Evolutionary conservation across 2,329 filamentous ascomycete species (phyloP).

Genomic region (Fusarium bulbicola): DNA sequence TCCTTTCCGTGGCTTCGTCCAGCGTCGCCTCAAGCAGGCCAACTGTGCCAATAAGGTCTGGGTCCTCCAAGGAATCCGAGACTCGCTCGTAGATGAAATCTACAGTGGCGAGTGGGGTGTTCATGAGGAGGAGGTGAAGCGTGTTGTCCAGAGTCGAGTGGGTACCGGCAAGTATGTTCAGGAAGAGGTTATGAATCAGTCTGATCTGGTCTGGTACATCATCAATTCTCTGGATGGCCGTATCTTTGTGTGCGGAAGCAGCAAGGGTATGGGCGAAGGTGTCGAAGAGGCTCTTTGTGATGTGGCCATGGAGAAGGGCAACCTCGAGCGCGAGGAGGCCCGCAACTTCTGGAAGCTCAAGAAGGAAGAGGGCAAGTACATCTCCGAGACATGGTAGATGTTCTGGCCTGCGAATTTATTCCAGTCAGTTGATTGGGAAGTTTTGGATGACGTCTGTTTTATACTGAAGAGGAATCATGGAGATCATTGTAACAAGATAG

Average conservation of each 20-base stretch:
- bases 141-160: constrained; percentile 78
- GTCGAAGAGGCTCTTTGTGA: constrained; percentile 89
- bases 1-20: constrained; percentile 96
- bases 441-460: background rate
- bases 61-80: constrained; percentile 94
- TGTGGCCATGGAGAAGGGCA: constrained; percentile 92
- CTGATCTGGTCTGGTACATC: constrained; percentile 98
- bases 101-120: constrained; percentile 97
- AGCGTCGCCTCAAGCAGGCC: constrained; percentile 90
- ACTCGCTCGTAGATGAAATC: constrained; percentile 92
- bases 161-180: constrained; percentile 93
- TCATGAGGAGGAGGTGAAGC: constrained; percentile 86
- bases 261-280: constrained; percentile 96
- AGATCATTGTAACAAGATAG: constrained; percentile 3
- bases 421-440: background rate
- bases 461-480: background rate
- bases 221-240: constrained; percentile 96
- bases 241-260: constrained; percentile 95
- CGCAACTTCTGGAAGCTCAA: constrained; percentile 90
- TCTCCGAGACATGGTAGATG: constrained; percentile 78
- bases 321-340: constrained; percentile 83
- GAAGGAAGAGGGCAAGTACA: constrained; percentile 93
- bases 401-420: too few relatives aligned
- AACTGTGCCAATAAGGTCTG: constrained; percentile 98
- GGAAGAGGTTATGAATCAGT: constrained; percentile 90